Evolutionary conservation across 2,329 filamentous ascomycete genomes (phyloP).

Genomic region (Penicillium sp.): DNA sequence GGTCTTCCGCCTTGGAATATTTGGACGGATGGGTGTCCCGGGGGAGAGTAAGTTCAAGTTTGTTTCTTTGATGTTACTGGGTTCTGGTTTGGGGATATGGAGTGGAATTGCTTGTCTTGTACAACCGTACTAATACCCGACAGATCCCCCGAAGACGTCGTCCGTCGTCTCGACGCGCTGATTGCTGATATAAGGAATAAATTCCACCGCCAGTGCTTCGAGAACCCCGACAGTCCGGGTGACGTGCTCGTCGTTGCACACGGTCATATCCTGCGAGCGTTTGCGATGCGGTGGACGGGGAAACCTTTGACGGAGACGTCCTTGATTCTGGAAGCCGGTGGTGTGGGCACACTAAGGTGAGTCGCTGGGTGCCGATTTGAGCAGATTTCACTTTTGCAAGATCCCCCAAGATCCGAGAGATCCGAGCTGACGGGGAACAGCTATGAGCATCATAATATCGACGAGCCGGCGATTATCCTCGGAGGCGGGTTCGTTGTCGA

Average conservation of each 20-base stretch:
- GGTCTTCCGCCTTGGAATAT: constrained; percentile 73
- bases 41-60: constrained; percentile 67
- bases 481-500: constrained; percentile 66
- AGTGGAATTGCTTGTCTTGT: neutral
- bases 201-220: constrained; percentile 64
- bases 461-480: constrained; percentile 76
- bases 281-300: constrained; percentile 82
- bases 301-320: constrained; percentile 71
- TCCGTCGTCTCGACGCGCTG: constrained; percentile 68
- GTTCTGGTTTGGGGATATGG: neutral
- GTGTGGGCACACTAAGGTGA: constrained; percentile 74
- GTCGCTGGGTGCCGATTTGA: constrained; percentile 11
- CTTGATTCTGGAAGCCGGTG: constrained; percentile 85
- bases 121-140: neutral
- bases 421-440: constrained; percentile 39
- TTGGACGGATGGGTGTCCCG: constrained; percentile 83
- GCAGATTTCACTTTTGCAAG: neutral
- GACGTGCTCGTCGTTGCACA: constrained; percentile 83
- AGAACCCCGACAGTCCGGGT: constrained; percentile 49
- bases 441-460: constrained; percentile 75
- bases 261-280: constrained; percentile 82
- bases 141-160: constrained; percentile 70
- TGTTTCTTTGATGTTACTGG: neutral
- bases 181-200: constrained; percentile 71
- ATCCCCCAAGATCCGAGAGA: neutral